Evolutionary conservation across 805 yeast genomes (phyloP), one percentile per base, ranked within the genome.

Genomic region (Zygotorulaspora sp.): DNA sequence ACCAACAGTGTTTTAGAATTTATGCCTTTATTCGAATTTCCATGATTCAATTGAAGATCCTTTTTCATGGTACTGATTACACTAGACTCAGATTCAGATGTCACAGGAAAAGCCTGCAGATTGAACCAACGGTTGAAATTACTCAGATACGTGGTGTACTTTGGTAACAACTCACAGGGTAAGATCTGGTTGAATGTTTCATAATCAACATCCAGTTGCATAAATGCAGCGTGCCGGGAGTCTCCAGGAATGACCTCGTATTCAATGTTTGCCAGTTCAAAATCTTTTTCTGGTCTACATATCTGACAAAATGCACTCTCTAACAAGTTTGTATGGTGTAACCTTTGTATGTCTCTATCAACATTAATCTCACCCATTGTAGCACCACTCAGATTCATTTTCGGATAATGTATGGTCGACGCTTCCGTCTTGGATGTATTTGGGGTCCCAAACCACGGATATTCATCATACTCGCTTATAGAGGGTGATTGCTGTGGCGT

Each of bases 51-150:
- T 27, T 67, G 50, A 37, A 77, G 52, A 47, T 76, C 81, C 40
- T 66, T 67, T 47, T 71, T 75, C 82, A 77, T 77, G 10, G 77
- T 61, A 22, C 56, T 56, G 10, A 68, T 53, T 8, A 77, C 67
- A 36, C 68, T 74, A 6, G 66, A 56, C 43, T 77, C 81, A 6
- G 76, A 55, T 39, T 75, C 74, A 10, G 71, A 66, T 14, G 66
- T 61, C 11, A 68, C 57, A 1, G 79, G 80, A 49, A 78, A 73
- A 7, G 79, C 75, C 53, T 77, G 83, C 10, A 66, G 42, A 40
- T 63, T 62, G 35, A 64, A 67, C 47, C 63, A 63, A 13, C 38
- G 53, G 46, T 36, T 67, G 52, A 41, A 62, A 37, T 38, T 55
- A 10, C 55, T 52, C 22, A 56, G 25, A 29, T 48, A 58, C 7